A percentile compares a stretch with the other conserved stretches of the same genome.
These are phyloP conservation scores for Leishmania mexicana DNA, from an alignment of 208 protist species.

Conservation along the genomic window DNA sequence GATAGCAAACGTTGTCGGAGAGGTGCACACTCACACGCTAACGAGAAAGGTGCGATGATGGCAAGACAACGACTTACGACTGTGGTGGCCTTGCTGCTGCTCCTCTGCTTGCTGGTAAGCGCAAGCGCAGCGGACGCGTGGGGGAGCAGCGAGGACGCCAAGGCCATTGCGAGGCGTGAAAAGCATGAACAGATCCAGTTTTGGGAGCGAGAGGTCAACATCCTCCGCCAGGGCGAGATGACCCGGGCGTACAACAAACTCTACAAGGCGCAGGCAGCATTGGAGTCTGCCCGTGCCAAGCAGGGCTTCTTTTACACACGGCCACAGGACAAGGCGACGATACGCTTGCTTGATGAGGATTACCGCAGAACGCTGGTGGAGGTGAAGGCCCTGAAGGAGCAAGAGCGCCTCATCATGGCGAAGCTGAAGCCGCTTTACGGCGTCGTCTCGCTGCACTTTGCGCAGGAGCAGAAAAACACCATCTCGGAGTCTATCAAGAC, in stretches of 20 bases:
- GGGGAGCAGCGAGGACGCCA: slow-evolving; percentile 15
- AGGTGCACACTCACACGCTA: not conserved
- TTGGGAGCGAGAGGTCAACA: slow-evolving; percentile 53
- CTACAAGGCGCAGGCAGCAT: slow-evolving; percentile 39
- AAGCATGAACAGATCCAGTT: slow-evolving; percentile 69
- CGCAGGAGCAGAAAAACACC: slow-evolving; percentile 68
- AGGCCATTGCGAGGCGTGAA: slow-evolving; percentile 42
- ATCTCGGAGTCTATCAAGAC: slow-evolving; percentile 59
- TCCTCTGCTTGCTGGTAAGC: slow-evolving; percentile 10
- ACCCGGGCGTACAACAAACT: slow-evolving; percentile 37
- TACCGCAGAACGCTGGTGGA: slow-evolving; percentile 45
- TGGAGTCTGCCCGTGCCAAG: slow-evolving; percentile 52
- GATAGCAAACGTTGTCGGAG: not conserved
- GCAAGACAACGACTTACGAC: not conserved
- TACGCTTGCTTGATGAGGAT: slow-evolving; percentile 80
- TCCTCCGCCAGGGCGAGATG: slow-evolving; percentile 48
- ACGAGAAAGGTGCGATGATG: not conserved
- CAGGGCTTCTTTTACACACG: slow-evolving; percentile 76
- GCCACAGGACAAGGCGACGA: slow-evolving; percentile 57
- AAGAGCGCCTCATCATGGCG: slow-evolving; percentile 72
- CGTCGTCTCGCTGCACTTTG: slow-evolving; percentile 75
- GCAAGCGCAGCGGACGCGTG: not conserved
- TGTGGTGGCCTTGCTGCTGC: slow-evolving; percentile 3
- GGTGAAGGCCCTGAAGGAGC: slow-evolving; percentile 49
- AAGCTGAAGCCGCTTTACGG: slow-evolving; percentile 91